Evolutionary conservation across 768 basidiomycete genomes (phyloP).

Genomic region (Mycena leptocephala): DNA sequence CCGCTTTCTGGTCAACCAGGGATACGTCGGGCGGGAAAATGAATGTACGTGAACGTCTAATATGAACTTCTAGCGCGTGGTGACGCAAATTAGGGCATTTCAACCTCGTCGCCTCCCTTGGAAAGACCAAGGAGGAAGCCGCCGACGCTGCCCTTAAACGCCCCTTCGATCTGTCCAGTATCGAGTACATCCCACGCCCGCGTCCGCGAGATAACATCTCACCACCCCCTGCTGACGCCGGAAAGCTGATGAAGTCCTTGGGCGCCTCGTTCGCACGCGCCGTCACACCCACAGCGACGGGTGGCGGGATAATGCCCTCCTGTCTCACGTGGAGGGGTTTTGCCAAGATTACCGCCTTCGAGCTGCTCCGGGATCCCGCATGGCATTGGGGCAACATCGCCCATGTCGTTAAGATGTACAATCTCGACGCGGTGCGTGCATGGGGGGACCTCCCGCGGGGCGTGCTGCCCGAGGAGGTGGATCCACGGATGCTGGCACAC

Average conservation of each 20-base stretch:
- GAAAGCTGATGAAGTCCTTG: not conserved
- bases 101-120: conserved; percentile 6
- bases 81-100: not conserved
- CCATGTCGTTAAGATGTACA: not conserved
- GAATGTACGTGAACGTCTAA: conserved; percentile 1
- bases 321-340: conserved; percentile 28
- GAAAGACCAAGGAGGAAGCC: conserved; percentile 26
- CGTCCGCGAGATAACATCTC: not conserved
- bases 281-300: not conserved
- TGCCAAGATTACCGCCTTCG: conserved; percentile 21
- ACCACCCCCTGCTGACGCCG: not conserved
- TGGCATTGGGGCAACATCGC: conserved; percentile 19
- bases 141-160: conserved; percentile 33
- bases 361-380: conserved; percentile 19
- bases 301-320: conserved; percentile 48
- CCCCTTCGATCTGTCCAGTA: conserved; percentile 30
- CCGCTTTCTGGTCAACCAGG: conserved; percentile 30
- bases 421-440: not conserved
- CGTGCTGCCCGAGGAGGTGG: not conserved
- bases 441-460: not conserved
- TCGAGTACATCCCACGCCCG: conserved; percentile 29
- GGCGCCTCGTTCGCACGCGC: not conserved
- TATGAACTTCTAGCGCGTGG: not conserved
- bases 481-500: not conserved
- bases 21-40: conserved; percentile 27